phyloP scores from a whole-genome alignment of 257 asterid genomes.

The Lycium ferocissimum region DNA sequence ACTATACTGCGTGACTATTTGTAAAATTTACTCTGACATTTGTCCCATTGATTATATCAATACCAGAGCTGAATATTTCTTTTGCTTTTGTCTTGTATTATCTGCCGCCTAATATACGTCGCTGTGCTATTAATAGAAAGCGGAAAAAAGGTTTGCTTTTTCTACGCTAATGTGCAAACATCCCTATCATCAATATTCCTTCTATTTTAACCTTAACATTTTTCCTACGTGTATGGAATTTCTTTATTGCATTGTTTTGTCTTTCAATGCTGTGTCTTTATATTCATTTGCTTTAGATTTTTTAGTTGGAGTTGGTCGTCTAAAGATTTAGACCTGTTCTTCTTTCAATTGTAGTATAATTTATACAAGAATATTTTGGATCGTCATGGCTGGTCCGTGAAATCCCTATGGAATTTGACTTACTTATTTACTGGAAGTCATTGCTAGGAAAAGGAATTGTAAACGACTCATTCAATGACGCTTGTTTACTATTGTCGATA shows the following conservation, averaged over 20 bases:
- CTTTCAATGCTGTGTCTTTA: not conserved
- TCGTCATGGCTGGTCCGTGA: not conserved
- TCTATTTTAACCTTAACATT: too few species aligned
- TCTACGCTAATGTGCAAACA: not conserved
- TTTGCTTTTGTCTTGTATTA: too few species aligned
- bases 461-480: not conserved
- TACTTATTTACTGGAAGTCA: not conserved
- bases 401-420: not conserved
- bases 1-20: too few species aligned
- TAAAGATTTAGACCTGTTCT: not conserved
- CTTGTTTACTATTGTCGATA: not conserved
- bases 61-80: too few species aligned
- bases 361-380: not conserved
- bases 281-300: not conserved
- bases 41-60: too few species aligned
- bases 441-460: not conserved
- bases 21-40: too few species aligned
- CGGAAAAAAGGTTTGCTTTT: not conserved
- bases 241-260: too few species aligned
- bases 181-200: not conserved
- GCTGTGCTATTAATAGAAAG: not conserved
- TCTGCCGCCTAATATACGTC: not conserved
- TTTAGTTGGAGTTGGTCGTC: slow-evolving; percentile 34
- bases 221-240: not conserved
- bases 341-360: too few species aligned